A percentile compares a stretch with the other conserved stretches of the same genome.
These are phyloP conservation scores for Chrysanthemum lavandulifolium DNA, from an alignment of 129 eudicot species.

Conservation along the genomic window DNA sequence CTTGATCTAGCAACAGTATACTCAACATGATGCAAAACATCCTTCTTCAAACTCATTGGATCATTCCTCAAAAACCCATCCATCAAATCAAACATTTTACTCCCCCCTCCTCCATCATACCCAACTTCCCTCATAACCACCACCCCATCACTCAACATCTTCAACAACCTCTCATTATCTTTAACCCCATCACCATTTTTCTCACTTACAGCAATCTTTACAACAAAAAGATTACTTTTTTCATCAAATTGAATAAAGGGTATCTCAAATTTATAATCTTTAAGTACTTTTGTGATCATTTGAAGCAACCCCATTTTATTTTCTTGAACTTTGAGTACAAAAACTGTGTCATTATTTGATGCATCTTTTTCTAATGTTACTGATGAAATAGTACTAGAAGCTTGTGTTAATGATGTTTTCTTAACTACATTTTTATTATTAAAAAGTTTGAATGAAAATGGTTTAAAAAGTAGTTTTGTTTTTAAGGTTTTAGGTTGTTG, in stretches of 20 bases:
- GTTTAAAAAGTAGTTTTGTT: neutral
- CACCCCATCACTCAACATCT: conserved; percentile 36
- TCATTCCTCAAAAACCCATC: conserved; percentile 58
- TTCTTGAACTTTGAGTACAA: conserved; percentile 40
- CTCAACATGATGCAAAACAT: conserved; percentile 58
- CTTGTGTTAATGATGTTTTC: conserved; percentile 15
- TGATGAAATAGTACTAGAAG: conserved; percentile 21
- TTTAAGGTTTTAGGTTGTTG: conserved; percentile 1
- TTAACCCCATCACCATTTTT: conserved; percentile 40
- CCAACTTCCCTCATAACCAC: conserved; percentile 43
- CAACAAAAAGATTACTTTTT: conserved; percentile 29
- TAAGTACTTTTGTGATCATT: conserved; percentile 48
- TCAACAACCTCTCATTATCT: conserved; percentile 34
- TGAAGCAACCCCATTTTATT: conserved; percentile 33
- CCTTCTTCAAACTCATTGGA: conserved; percentile 47
- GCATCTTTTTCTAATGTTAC: conserved; percentile 35
- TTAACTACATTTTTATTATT: neutral
- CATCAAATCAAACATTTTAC: conserved; percentile 55
- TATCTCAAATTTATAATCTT: conserved; percentile 41
- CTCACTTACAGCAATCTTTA: conserved; percentile 37
- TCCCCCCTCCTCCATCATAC: conserved; percentile 17
- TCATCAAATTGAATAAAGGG: conserved; percentile 37
- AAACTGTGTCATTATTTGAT: conserved; percentile 31
- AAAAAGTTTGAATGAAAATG: conserved; percentile 4
- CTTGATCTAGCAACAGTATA: conserved; percentile 64